phyloP scores from a whole-genome alignment of 208 protist genomes.

The Leishmania turanica region DNA sequence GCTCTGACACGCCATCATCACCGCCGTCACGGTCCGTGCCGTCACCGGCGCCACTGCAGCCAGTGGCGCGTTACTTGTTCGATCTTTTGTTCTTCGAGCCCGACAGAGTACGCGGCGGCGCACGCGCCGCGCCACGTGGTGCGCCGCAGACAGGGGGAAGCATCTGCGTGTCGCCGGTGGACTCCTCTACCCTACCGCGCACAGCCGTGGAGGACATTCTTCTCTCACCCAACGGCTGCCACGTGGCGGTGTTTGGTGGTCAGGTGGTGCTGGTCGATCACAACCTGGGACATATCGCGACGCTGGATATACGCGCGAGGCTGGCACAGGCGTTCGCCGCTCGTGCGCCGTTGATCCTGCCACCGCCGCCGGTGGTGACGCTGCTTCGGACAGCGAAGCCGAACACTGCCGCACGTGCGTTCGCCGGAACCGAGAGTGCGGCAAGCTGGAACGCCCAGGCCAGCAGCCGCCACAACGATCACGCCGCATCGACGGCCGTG shows the following conservation, averaged over 20 bases:
- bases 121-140: neutral
- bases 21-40: neutral
- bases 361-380: neutral
- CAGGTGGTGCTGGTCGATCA: constrained; percentile 29
- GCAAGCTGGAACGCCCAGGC: neutral
- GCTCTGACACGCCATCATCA: neutral
- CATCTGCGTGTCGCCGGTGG: constrained; percentile 15
- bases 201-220: constrained; percentile 23
- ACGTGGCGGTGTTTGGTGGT: constrained; percentile 27
- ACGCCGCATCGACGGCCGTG: neutral
- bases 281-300: constrained; percentile 19
- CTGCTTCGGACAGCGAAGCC: neutral
- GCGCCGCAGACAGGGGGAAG: neutral
- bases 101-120: neutral
- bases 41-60: neutral
- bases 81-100: constrained; percentile 29
- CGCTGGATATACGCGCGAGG: constrained; percentile 22
- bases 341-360: neutral
- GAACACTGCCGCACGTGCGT: neutral
- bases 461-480: neutral
- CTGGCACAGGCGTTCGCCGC: neutral
- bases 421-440: neutral
- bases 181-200: constrained; percentile 2
- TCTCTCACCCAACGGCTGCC: constrained; percentile 16
- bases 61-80: constrained; percentile 13